Conservation (phyloP, 331 rosid species). For the Cucumis variabilis region DNA sequence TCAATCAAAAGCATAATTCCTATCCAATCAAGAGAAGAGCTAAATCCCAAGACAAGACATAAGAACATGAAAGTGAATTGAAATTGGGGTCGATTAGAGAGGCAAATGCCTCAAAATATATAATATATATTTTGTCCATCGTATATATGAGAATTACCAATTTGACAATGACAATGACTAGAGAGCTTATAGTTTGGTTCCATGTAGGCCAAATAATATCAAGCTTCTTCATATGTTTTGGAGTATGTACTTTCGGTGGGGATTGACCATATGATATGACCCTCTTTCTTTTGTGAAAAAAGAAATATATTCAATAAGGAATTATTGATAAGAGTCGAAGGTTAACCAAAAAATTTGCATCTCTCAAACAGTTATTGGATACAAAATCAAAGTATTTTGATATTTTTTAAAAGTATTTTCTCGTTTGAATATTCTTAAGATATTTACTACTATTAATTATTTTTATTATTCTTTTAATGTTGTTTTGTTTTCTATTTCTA, state of each 20-base stretch:
- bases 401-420: too few relatives aligned
- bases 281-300: too few relatives aligned
- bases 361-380: too few relatives aligned
- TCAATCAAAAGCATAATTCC: not conserved
- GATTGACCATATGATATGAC: not conserved
- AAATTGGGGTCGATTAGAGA: not conserved
- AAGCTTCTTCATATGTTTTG: not conserved
- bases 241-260: constrained; percentile 16
- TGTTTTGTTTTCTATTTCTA: too few relatives aligned
- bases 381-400: too few relatives aligned
- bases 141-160: not conserved
- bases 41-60: constrained; percentile 1
- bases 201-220: not conserved
- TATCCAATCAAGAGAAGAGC: not conserved
- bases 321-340: too few relatives aligned
- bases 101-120: not conserved
- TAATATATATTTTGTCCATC: constrained; percentile 7
- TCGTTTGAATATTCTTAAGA: not conserved
- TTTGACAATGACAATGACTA: constrained; percentile 19
- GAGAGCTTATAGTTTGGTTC: not conserved
- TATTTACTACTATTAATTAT: too few relatives aligned
- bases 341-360: too few relatives aligned
- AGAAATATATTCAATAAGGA: too few relatives aligned
- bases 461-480: too few relatives aligned
- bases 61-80: not conserved